Conservation (phyloP, 2,329 filamentous ascomycete genomes). For the Paecilomyces variotii region DNA sequence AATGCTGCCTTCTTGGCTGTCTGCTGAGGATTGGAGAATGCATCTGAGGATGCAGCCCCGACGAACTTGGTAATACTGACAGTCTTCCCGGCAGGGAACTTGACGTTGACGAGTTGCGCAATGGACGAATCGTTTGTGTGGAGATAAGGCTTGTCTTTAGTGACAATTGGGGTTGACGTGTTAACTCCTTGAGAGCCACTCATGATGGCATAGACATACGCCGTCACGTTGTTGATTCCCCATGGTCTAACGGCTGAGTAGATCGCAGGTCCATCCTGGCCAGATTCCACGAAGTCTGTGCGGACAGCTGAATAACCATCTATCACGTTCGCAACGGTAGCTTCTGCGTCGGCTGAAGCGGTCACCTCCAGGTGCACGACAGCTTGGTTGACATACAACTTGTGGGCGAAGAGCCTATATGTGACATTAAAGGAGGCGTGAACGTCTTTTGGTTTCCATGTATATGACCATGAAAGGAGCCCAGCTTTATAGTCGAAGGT, state of each 20-base stretch:
- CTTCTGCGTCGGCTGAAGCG: conserved; percentile 45
- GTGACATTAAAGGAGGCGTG: conserved; percentile 48
- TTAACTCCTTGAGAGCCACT: conserved; percentile 33
- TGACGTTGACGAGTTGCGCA: conserved; percentile 51
- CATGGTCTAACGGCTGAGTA: conserved; percentile 58
- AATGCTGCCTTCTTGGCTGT: conserved; percentile 50
- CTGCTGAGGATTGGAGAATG: conserved; percentile 50
- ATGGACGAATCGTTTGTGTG: conserved; percentile 55
- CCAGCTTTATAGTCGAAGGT: conserved; percentile 57
- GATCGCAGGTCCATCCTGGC: conserved; percentile 49
- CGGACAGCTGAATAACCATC: conserved; percentile 62
- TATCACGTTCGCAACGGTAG: conserved; percentile 57
- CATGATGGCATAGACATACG: conserved; percentile 46
- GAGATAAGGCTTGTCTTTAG: conserved; percentile 42
- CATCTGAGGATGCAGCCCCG: conserved; percentile 61
- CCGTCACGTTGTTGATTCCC: conserved; percentile 55
- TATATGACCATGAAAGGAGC: conserved; percentile 56
- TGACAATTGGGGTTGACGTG: conserved; percentile 34
- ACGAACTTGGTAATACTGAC: conserved; percentile 58
- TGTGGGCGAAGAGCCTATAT: conserved; percentile 61
- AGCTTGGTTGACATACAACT: conserved; percentile 54
- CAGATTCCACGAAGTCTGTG: conserved; percentile 51
- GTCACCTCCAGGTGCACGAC: conserved; percentile 54
- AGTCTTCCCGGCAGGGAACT: conserved; percentile 45
- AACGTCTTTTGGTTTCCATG: conserved; percentile 50